Percentiles rank a stretch among this genome's conserved stretches.
phyloP scores from a whole-genome alignment of 1,284 basidiomycete species.

The Apiotrichum gracile region DNA sequence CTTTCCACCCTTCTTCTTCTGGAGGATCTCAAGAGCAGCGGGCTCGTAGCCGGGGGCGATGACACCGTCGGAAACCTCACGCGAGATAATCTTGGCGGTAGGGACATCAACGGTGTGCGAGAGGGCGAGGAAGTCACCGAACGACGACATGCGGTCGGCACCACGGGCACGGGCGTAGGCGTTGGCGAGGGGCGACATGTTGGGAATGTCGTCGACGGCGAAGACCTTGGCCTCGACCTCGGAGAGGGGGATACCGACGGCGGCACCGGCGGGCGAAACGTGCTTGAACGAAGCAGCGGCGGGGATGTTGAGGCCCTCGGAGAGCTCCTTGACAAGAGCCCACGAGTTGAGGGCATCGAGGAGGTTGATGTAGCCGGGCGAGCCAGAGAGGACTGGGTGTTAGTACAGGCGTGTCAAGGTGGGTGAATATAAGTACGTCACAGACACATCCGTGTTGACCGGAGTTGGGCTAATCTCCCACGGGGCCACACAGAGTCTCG shows the following conservation, averaged over 20 bases:
- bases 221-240: constrained; percentile 90
- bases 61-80: constrained; percentile 96
- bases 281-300: constrained; percentile 99
- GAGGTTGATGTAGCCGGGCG: constrained; percentile 99
- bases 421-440: background rate
- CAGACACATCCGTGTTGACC: background rate
- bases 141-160: constrained; percentile 98
- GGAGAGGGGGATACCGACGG: constrained; percentile 78
- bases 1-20: constrained; percentile 97
- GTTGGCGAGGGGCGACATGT: constrained; percentile 78
- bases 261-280: constrained; percentile 94
- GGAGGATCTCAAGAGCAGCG: constrained; percentile 83
- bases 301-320: constrained; percentile 70
- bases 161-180: constrained; percentile 96
- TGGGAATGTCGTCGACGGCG: constrained; percentile 88
- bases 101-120: constrained; percentile 87
- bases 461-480: background rate
- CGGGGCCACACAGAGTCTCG: background rate
- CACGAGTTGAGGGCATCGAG: constrained; percentile 96
- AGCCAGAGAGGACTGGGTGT: constrained; percentile 72
- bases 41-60: constrained; percentile 89
- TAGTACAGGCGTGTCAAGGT: background rate
- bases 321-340: constrained; percentile 90
- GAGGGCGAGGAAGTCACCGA: constrained; percentile 96
- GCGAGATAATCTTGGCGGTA: constrained; percentile 91